Conservation (phyloP, 805 yeast genomes). For the Ogataea trehaloabstinens region DNA sequence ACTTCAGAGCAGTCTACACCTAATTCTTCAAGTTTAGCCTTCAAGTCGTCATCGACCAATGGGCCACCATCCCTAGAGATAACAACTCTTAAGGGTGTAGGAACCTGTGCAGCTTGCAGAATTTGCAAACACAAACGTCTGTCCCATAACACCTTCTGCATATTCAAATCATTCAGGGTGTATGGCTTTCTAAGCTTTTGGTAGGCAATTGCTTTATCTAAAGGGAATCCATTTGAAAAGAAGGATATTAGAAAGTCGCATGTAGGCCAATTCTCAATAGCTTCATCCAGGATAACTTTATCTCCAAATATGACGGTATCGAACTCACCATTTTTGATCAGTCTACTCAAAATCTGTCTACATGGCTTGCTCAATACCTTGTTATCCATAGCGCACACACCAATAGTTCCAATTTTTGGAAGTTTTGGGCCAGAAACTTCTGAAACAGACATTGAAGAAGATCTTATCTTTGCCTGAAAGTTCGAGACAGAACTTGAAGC, state of each 20-base stretch:
- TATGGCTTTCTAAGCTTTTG: conserved; percentile 88
- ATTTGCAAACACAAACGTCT: conserved; percentile 81
- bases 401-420: conserved; percentile 86
- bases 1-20: conserved; percentile 53
- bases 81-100: conserved; percentile 85
- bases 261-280: conserved; percentile 96
- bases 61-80: conserved; percentile 98
- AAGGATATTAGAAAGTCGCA: conserved; percentile 93
- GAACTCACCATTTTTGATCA: conserved; percentile 91
- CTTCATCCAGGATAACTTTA: conserved; percentile 91
- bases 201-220: conserved; percentile 91
- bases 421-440: conserved; percentile 47
- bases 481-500: conserved; percentile 14
- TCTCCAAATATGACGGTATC: conserved; percentile 97
- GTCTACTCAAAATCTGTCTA: conserved; percentile 79
- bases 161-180: conserved; percentile 78
- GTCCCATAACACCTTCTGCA: conserved; percentile 98
- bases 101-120: conserved; percentile 77
- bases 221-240: conserved; percentile 94
- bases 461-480: conserved; percentile 20
- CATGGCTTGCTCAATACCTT: conserved; percentile 96
- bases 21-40: conserved; percentile 53
- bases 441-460: conserved; percentile 35
- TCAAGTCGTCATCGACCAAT: conserved; percentile 65
- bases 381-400: conserved; percentile 98